These are phyloP conservation scores for Arthromyces matolae DNA, from an alignment of 768 basidiomycete species.

Conservation along the genomic window DNA sequence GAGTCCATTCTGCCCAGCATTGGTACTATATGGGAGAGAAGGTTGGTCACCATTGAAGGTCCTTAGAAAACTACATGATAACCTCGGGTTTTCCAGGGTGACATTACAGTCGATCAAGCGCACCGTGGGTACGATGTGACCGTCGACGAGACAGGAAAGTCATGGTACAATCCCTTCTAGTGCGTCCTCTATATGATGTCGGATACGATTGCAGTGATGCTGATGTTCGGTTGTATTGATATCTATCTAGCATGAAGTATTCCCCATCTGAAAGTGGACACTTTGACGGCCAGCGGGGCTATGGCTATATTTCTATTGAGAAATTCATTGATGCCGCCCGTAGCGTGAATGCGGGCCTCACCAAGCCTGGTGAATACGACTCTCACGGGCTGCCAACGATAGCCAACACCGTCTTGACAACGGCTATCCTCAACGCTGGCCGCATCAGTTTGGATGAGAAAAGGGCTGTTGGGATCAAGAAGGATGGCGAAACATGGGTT, in stretches of 20 bases:
- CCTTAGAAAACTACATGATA: neutral
- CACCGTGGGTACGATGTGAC: constrained; percentile 92
- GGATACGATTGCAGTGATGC: neutral
- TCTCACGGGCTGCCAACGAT: constrained; percentile 81
- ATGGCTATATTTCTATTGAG: constrained; percentile 89
- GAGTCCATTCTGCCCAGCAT: constrained; percentile 87
- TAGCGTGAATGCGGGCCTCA: constrained; percentile 67
- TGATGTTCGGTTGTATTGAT: constrained; percentile 7
- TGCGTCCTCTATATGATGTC: constrained; percentile 35
- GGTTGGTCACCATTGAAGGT: constrained; percentile 33
- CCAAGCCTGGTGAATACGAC: constrained; percentile 73
- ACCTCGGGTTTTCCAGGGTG: constrained; percentile 53
- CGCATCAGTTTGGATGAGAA: constrained; percentile 89
- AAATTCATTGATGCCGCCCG: constrained; percentile 86
- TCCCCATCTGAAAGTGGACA: constrained; percentile 87
- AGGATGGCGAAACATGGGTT: constrained; percentile 59
- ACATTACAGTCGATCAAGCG: constrained; percentile 89
- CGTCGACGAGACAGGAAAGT: constrained; percentile 78
- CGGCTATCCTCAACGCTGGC: constrained; percentile 87
- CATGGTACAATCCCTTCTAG: constrained; percentile 91
- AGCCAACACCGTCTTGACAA: constrained; percentile 81
- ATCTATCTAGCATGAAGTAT: constrained; percentile 78
- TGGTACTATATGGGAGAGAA: constrained; percentile 97
- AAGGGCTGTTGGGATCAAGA: constrained; percentile 74
- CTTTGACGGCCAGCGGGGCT: constrained; percentile 93